Conservation (phyloP, 495 filamentous ascomycete species). For the Tuber microsphaerosporum region DNA sequence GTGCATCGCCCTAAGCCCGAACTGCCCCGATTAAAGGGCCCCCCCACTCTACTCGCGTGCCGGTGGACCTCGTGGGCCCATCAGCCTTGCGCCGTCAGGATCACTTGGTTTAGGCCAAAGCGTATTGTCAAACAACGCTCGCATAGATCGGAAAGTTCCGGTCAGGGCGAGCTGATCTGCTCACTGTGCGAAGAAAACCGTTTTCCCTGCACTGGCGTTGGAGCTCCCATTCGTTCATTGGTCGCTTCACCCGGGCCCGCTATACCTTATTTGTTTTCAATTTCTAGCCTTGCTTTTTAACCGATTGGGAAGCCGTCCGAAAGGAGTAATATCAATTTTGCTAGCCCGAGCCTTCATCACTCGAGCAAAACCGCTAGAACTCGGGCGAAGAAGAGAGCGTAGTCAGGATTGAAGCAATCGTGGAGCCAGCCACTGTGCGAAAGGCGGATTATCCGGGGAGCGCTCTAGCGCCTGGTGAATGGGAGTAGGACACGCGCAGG, state of each 20-base stretch:
- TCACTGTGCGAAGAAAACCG: background rate
- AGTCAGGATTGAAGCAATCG: background rate
- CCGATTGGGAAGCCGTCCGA: background rate
- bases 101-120: background rate
- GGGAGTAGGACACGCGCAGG: background rate
- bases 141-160: background rate
- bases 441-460: background rate
- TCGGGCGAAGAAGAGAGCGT: too few species aligned
- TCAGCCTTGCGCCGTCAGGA: background rate
- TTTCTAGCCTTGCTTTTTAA: background rate
- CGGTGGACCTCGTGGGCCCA: background rate
- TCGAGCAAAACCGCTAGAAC: background rate
- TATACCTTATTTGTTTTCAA: background rate
- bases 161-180: background rate
- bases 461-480: background rate
- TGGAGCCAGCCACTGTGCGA: background rate
- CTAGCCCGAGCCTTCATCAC: background rate
- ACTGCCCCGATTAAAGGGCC: too few species aligned
- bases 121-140: background rate
- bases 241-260: too few species aligned
- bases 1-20: too few species aligned
- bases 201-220: background rate
- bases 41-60: too few species aligned
- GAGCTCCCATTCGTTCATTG: too few species aligned
- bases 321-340: background rate